These are phyloP conservation scores for Cichorium intybus DNA, from an alignment of 140 eudicot species.

Conservation along the genomic window DNA sequence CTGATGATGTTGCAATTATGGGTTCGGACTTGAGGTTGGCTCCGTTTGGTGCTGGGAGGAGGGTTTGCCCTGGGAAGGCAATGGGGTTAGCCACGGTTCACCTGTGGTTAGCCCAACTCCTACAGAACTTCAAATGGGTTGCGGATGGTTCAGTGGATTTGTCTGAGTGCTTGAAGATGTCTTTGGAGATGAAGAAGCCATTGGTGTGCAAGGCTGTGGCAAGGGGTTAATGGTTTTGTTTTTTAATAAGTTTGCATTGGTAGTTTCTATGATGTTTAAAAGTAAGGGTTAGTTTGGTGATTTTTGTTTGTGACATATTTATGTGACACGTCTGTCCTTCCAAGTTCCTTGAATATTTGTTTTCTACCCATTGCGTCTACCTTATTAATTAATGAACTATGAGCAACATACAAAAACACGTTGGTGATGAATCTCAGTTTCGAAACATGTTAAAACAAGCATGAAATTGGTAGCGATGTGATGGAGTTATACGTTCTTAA, in stretches of 20 bases:
- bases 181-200: conserved; percentile 74
- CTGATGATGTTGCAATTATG: conserved; percentile 61
- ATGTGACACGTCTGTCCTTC: neutral
- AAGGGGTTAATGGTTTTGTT: conserved; percentile 33
- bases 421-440: too few species aligned
- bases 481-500: too few species aligned
- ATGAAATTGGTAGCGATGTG: too few species aligned
- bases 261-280: conserved; percentile 1
- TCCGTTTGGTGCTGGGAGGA: conserved; percentile 94
- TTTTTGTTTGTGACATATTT: conserved; percentile 25
- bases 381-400: too few species aligned
- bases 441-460: too few species aligned
- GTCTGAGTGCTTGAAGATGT: conserved; percentile 74
- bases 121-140: conserved; percentile 74
- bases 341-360: neutral
- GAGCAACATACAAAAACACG: too few species aligned
- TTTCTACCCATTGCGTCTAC: too few species aligned
- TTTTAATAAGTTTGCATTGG: neutral
- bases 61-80: conserved; percentile 96
- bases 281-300: conserved; percentile 13
- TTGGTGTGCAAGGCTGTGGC: conserved; percentile 77
- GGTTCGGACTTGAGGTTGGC: conserved; percentile 90
- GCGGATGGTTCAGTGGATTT: conserved; percentile 56
- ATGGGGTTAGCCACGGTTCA: conserved; percentile 85
- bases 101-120: conserved; percentile 77